A percentile compares a stretch with the other conserved stretches of the same genome.
Conservation (phyloP, 2,329 filamentous ascomycete species). For the Colletotrichum caudatum region DNA sequence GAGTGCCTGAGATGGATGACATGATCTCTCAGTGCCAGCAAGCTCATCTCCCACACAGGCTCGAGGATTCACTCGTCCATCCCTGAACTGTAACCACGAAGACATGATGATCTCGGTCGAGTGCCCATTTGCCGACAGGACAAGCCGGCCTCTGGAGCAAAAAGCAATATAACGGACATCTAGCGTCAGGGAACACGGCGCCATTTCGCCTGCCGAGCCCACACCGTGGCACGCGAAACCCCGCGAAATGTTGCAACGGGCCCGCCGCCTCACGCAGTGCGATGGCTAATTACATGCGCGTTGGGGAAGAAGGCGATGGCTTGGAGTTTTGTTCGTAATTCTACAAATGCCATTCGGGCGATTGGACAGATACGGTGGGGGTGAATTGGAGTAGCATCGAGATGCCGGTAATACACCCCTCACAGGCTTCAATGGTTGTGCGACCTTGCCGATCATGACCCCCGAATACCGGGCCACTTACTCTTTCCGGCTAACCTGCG, state of each 20-base stretch:
- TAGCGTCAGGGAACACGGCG: neutral
- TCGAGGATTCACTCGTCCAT: neutral
- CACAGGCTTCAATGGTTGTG: neutral
- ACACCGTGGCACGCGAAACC: neutral
- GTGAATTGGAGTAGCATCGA: neutral
- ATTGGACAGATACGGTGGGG: neutral
- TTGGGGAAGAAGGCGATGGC: neutral
- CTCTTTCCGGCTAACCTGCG: neutral
- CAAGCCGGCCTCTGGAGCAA: neutral
- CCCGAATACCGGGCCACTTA: neutral
- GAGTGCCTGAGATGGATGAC: conserved; percentile 19
- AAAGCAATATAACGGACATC: neutral
- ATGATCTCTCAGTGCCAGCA: neutral
- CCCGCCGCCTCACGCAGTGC: too few species aligned
- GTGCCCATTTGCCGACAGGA: conserved; percentile 1
- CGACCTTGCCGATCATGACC: conserved; percentile 3
- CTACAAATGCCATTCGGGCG: neutral
- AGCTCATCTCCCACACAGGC: neutral
- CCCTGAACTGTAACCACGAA: neutral
- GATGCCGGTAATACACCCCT: neutral
- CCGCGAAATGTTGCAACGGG: neutral
- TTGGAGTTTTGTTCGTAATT: conserved; percentile 16
- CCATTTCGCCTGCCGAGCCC: neutral
- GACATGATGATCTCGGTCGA: conserved; percentile 2
- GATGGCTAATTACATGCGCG: neutral